Evolutionary conservation across 768 basidiomycete species (phyloP).

Genomic region (Phanerochaete carnosa): DNA sequence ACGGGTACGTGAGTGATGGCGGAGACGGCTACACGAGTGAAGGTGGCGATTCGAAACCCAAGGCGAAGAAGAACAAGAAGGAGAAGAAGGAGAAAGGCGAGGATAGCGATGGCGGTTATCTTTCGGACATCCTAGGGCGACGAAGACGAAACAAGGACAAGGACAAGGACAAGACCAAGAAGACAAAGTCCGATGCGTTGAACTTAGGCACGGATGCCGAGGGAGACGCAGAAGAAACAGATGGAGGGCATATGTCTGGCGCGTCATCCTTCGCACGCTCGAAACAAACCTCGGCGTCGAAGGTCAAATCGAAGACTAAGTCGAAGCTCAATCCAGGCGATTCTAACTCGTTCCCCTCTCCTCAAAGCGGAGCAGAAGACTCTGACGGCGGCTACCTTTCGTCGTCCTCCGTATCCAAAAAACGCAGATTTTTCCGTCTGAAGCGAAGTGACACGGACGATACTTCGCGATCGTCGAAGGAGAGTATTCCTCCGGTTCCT

Average conservation of each 20-base stretch:
- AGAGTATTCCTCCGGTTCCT: conserved; percentile 13
- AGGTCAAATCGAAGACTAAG: conserved; percentile 16
- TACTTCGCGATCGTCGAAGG: background rate
- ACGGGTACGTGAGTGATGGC: conserved; percentile 53
- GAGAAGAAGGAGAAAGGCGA: conserved; percentile 25
- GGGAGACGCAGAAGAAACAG: conserved; percentile 30
- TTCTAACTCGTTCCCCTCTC: conserved; percentile 13
- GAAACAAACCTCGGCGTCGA: conserved; percentile 7
- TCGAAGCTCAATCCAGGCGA: background rate
- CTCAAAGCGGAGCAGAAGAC: conserved; percentile 26
- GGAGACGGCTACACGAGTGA: conserved; percentile 43
- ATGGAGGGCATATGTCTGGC: conserved; percentile 26
- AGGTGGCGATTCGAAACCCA: conserved; percentile 27
- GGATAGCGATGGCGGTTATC: conserved; percentile 30
- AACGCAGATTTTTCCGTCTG: conserved; percentile 25
- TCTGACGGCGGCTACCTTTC: conserved; percentile 30
- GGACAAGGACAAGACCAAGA: conserved; percentile 22
- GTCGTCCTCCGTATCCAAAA: conserved; percentile 22
- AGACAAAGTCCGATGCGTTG: conserved; percentile 1
- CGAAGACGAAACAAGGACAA: conserved; percentile 22
- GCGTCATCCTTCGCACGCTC: background rate
- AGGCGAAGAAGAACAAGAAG: conserved; percentile 23
- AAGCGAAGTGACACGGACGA: conserved; percentile 11
- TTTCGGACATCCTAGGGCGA: conserved; percentile 21
- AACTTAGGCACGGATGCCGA: conserved; percentile 13